phyloP scores from a whole-genome alignment of 345 rosid species.

The Acer negundo region DNA sequence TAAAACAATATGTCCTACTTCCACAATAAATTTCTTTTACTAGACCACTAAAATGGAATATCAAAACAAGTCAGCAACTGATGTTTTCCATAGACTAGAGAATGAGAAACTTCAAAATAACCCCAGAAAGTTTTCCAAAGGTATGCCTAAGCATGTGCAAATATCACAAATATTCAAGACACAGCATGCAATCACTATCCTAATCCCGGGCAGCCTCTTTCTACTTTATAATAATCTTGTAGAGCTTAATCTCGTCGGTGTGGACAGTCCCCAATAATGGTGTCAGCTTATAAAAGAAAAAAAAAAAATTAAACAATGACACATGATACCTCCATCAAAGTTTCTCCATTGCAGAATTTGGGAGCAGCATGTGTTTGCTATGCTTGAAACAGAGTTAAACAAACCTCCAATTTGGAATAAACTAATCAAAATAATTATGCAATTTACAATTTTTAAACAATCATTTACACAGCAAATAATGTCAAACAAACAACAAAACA shows the following conservation, averaged over 20 bases:
- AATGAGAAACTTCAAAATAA: neutral
- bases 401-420: neutral
- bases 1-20: neutral
- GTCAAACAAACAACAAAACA: neutral
- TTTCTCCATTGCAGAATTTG: neutral
- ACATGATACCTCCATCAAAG: neutral
- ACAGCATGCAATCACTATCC: neutral
- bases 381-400: too few species aligned
- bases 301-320: neutral
- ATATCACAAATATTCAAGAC: neutral
- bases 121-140: neutral
- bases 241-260: too few species aligned
- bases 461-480: constrained; percentile 8
- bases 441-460: constrained; percentile 14
- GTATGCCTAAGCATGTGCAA: neutral
- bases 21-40: neutral
- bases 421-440: constrained; percentile 13
- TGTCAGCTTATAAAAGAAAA: neutral
- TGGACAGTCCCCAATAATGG: too few species aligned
- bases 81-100: neutral
- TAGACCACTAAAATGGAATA: neutral
- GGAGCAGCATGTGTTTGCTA: neutral
- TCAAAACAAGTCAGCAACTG: neutral
- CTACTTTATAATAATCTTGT: too few species aligned
- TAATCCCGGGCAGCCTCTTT: neutral